Conservation (phyloP, 352 stramenopile species). For the Peronosclerospora sorghi region DNA sequence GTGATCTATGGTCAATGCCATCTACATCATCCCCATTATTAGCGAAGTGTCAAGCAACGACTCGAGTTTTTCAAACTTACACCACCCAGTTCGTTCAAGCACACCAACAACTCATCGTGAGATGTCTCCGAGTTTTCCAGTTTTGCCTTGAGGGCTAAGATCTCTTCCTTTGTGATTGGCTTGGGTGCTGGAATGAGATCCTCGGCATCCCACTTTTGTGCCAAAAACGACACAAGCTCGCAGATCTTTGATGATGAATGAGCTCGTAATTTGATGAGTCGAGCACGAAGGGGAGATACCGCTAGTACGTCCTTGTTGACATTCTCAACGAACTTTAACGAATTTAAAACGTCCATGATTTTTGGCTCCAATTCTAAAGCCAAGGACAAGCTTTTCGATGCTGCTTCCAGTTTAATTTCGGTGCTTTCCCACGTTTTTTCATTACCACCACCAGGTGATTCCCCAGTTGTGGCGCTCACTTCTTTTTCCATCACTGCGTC, state of each 20-base stretch:
- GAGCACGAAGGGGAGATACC: conserved; percentile 21
- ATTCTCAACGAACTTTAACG: conserved; percentile 18
- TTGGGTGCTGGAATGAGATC: conserved; percentile 37
- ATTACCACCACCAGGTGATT: conserved; percentile 1
- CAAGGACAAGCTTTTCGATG: conserved; percentile 27
- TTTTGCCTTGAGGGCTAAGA: conserved; percentile 48
- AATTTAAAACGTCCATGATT: conserved; percentile 22
- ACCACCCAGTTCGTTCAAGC: conserved; percentile 40
- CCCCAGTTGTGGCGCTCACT: conserved; percentile 3
- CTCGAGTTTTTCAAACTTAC: conserved; percentile 7
- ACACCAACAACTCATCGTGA: conserved; percentile 57
- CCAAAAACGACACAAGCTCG: conserved; percentile 24
- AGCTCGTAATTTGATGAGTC: conserved; percentile 27
- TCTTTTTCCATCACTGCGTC: conserved; percentile 13
- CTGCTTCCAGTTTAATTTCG: conserved; percentile 21
- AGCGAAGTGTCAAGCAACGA: background rate
- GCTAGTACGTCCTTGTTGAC: conserved; percentile 26
- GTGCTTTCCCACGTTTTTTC: conserved; percentile 4
- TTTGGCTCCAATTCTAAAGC: conserved; percentile 27
- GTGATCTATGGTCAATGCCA: conserved; percentile 46
- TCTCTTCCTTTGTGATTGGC: conserved; percentile 39
- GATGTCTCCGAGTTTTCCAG: conserved; percentile 34
- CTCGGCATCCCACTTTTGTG: conserved; percentile 37
- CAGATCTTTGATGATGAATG: conserved; percentile 23
- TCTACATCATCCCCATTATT: conserved; percentile 17